These are phyloP conservation scores for Metschnikowia bowlesiae DNA, from an alignment of 805 yeast genomes.

Conservation along the genomic window DNA sequence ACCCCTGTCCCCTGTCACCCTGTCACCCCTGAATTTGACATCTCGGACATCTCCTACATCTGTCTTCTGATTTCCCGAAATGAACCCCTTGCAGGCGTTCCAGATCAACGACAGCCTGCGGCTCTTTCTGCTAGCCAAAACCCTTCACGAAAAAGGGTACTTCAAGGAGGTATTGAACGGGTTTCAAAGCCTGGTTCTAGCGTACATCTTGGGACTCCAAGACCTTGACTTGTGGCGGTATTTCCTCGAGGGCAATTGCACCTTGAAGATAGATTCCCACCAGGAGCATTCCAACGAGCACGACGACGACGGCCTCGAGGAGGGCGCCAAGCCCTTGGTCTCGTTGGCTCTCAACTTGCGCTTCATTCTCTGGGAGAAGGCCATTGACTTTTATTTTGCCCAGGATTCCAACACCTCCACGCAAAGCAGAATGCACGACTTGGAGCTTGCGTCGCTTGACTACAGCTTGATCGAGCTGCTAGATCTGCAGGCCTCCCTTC, in stretches of 20 bases:
- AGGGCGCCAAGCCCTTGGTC: constrained; percentile 30
- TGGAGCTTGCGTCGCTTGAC: constrained; percentile 34
- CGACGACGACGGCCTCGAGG: constrained; percentile 38
- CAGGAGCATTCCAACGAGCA: constrained; percentile 4
- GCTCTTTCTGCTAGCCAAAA: constrained; percentile 34
- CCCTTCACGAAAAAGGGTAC: constrained; percentile 26
- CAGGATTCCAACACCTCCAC: constrained; percentile 5
- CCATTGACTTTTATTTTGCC: constrained; percentile 46
- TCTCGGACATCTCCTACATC: not conserved
- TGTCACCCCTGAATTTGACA: no score
- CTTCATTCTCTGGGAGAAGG: constrained; percentile 70
- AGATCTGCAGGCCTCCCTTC: not conserved
- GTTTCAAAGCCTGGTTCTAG: constrained; percentile 52
- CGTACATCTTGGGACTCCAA: constrained; percentile 38
- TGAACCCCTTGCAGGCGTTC: constrained; percentile 39
- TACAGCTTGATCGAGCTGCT: constrained; percentile 30
- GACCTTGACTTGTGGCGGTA: constrained; percentile 40
- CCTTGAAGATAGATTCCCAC: constrained; percentile 19
- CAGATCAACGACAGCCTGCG: constrained; percentile 28
- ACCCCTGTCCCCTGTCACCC: no score
- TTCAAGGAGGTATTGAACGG: constrained; percentile 41
- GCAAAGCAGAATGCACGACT: constrained; percentile 10
- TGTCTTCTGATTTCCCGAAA: not conserved
- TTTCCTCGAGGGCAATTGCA: constrained; percentile 40
- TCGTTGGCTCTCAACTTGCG: constrained; percentile 57